Evolutionary conservation across 306 rosid species (phyloP).

Genomic region (Quercus berberidifolia): DNA sequence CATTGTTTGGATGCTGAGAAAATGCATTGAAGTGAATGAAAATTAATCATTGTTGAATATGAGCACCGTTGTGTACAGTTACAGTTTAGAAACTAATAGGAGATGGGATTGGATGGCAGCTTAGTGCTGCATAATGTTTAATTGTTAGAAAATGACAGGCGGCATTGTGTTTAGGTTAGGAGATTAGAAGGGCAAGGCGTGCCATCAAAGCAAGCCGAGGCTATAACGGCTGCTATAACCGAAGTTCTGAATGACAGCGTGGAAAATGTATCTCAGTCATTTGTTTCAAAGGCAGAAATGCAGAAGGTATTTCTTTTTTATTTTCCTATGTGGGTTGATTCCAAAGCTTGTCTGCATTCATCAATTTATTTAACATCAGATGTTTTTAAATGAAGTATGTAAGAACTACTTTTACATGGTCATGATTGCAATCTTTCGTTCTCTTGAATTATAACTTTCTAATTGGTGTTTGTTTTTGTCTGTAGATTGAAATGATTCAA

Average conservation of each 20-base stretch:
- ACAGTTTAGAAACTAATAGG: neutral
- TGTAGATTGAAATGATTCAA: conserved; percentile 70
- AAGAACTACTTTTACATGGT: neutral
- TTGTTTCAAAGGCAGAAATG: conserved; percentile 84
- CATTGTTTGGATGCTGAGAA: neutral
- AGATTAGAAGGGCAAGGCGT: conserved; percentile 81
- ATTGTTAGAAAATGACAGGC: neutral
- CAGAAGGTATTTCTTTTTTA: conserved; percentile 48
- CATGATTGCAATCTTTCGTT: neutral
- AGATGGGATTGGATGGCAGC: neutral
- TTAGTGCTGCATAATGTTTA: neutral
- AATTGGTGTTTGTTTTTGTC: conserved; percentile 4
- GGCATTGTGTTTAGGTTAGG: conserved; percentile 55
- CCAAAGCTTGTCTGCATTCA: neutral
- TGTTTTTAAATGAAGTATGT: neutral
- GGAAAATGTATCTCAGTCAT: conserved; percentile 74
- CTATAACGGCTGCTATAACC: conserved; percentile 82
- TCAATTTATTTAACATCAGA: neutral
- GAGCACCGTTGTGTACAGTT: no score
- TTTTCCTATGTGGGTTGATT: neutral
- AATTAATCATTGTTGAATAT: neutral
- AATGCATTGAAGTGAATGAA: neutral
- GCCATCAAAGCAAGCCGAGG: conserved; percentile 88
- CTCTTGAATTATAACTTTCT: neutral
- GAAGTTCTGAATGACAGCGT: conserved; percentile 83